These are phyloP conservation scores for Pseudocercospora eumusae DNA, from an alignment of 2,329 filamentous ascomycete species.

Conservation along the genomic window DNA sequence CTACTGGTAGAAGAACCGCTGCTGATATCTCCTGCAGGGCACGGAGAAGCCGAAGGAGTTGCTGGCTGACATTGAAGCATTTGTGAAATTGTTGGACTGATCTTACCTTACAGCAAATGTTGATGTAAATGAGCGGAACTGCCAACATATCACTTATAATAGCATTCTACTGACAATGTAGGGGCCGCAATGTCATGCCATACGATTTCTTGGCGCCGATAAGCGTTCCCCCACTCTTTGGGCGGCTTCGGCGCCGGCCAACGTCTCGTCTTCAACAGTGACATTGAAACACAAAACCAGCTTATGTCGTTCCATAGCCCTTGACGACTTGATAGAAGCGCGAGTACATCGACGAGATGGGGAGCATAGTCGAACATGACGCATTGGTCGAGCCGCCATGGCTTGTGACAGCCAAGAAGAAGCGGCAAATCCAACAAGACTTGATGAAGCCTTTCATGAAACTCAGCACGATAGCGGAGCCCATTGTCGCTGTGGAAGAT, in stretches of 20 bases:
- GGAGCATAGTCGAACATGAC: neutral
- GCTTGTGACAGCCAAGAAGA: conserved; percentile 6
- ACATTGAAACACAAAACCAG: neutral
- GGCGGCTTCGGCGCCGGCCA: neutral
- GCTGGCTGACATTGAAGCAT: conserved; percentile 26
- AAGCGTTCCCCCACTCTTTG: neutral
- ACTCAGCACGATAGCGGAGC: neutral
- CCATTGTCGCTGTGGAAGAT: conserved; percentile 14
- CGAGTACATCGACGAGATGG: neutral
- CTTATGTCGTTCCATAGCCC: neutral
- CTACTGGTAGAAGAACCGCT: neutral
- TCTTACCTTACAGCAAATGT: too few relatives aligned
- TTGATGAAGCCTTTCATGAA: conserved; percentile 1
- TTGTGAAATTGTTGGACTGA: neutral
- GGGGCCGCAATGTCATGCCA: too few relatives aligned
- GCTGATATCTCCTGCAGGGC: conserved; percentile 22
- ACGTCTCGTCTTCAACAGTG: neutral
- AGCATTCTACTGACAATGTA: neutral
- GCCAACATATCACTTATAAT: neutral
- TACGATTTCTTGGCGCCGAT: neutral
- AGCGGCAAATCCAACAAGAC: conserved; percentile 1
- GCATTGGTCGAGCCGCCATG: neutral
- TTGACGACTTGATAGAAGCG: neutral
- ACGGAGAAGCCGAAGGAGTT: conserved; percentile 31
- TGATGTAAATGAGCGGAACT: too few relatives aligned